Evolutionary conservation across 768 basidiomycete species (phyloP), one percentile per base, ranked within the genome.

Genomic region (Erythrobasidium yunnanense): DNA sequence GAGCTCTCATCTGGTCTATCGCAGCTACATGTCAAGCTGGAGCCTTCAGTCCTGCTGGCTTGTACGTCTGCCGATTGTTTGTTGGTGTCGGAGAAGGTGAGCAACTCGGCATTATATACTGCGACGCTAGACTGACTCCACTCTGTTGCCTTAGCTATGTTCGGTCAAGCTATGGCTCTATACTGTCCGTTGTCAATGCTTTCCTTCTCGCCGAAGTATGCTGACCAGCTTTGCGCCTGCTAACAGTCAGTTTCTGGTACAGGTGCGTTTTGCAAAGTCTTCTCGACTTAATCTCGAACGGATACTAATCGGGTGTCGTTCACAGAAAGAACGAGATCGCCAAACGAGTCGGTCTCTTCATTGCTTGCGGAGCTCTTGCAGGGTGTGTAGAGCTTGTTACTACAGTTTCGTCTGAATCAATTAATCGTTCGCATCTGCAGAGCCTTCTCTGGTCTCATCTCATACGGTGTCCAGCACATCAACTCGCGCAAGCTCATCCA

Each of bases 301-400:
- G n/a, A 11, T 42, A 42, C 38, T 42, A 42, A 11, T 69, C 75
- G 17, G 71, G 73, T 0, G 69, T 70, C 56, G 76, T 73, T 70
- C 78, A 78, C 71, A 73, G 68, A 20, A 74, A 74, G 65, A 22
- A 34, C 1, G 76, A 78, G 66, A 56, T 77, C 22, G 74, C 76
- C 25, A 77, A 77, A 70, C 75, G 78, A 1, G 68, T 78, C 63
- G 77, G 75, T 29, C 56, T 77, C 4, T 79, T 78, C 76, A 77
- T 79, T 66, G 71, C 71, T 0, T 73, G 74, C 4, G 77, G 77
- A 47, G 72, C 74, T 6, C 63, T 77, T 11, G 68, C 75, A 33
- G 45, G 65, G 47, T 50, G 25, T 70, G 58, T 49, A 53, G 55
- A 42, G 38, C 11, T 42, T n/a, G n/a, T 11, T 42, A 42, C 38